These are phyloP conservation scores for Ustilago vetiveriae DNA, from an alignment of 1,284 basidiomycete species.

Conservation along the genomic window DNA sequence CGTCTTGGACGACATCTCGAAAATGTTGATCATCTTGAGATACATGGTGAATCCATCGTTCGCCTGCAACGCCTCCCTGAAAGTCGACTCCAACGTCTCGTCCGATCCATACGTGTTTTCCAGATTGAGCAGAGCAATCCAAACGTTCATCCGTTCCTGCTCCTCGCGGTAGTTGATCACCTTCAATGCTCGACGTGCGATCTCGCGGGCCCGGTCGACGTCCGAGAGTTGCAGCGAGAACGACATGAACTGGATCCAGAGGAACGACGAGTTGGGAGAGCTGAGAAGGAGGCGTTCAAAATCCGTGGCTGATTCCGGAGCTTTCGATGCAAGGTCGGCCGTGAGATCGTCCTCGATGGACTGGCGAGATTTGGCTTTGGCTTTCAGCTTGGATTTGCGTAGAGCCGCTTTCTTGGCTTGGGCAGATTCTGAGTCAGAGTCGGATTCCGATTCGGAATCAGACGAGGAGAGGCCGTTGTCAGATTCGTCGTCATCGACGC, in stretches of 20 bases:
- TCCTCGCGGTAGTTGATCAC: constrained; percentile 95
- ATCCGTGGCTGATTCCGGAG: constrained; percentile 87
- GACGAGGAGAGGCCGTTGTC: constrained; percentile 12
- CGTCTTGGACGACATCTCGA: constrained; percentile 81
- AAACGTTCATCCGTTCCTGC: constrained; percentile 94
- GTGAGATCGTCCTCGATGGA: constrained; percentile 58
- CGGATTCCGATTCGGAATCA: constrained; percentile 20
- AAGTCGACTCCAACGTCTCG: constrained; percentile 79
- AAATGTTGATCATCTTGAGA: constrained; percentile 82
- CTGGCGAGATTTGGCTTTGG: constrained; percentile 30
- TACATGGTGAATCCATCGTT: constrained; percentile 93
- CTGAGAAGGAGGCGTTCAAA: constrained; percentile 93
- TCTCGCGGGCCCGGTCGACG: constrained; percentile 88
- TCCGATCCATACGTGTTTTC: constrained; percentile 87
- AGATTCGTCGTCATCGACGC: constrained; percentile 47
- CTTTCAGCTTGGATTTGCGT: constrained; percentile 24
- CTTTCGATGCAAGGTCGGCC: constrained; percentile 58
- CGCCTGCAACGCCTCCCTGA: constrained; percentile 87
- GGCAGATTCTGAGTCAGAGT: constrained; percentile 65
- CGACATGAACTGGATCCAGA: constrained; percentile 99
- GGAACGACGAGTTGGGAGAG: constrained; percentile 96
- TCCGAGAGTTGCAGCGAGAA: constrained; percentile 96
- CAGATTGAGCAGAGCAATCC: constrained; percentile 94
- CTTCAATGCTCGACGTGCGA: constrained; percentile 84
- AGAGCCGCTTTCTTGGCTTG: constrained; percentile 64